Evolutionary conservation across 768 basidiomycete genomes (phyloP).

Genomic region (Leccinellum rugosiceps): DNA sequence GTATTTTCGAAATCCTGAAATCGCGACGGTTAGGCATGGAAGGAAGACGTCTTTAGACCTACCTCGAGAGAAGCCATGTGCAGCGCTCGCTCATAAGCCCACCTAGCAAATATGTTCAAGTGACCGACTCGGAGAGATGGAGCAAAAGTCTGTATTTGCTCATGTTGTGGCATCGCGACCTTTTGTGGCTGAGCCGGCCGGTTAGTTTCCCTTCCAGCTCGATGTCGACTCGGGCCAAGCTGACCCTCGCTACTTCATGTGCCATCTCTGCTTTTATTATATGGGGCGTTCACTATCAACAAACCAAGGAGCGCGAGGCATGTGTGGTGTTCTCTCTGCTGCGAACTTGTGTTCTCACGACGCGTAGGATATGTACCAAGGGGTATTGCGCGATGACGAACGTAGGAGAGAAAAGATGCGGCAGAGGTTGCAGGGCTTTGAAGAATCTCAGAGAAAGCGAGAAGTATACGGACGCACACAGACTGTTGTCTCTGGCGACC

Average conservation of each 20-base stretch:
- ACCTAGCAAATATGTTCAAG: conserved; percentile 11
- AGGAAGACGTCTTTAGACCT: conserved; percentile 1
- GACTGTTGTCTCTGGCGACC: conserved; percentile 21
- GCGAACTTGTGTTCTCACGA: conserved; percentile 7
- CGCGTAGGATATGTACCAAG: conserved; percentile 82
- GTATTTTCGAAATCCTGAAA: conserved; percentile 75
- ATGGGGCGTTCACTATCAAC: conserved; percentile 88
- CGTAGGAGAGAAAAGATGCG: conserved; percentile 69
- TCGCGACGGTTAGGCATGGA: conserved; percentile 6
- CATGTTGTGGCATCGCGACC: conserved; percentile 29
- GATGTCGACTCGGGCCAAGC: conserved; percentile 71
- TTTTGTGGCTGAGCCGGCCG: conserved; percentile 14
- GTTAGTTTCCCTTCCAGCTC: neutral
- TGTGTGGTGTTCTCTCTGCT: neutral
- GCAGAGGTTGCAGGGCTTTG: conserved; percentile 59
- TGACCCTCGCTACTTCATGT: conserved; percentile 68
- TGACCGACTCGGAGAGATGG: conserved; percentile 9
- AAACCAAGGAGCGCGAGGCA: conserved; percentile 80
- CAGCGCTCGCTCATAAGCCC: conserved; percentile 18
- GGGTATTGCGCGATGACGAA: conserved; percentile 86
- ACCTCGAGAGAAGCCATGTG: conserved; percentile 45
- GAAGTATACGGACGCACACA: conserved; percentile 62
- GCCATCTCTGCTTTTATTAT: conserved; percentile 65
- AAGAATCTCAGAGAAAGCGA: conserved; percentile 60
- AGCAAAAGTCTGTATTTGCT: conserved; percentile 36